These are phyloP conservation scores for Lathyrus sativus DNA, from an alignment of 306 rosid genomes.

Conservation along the genomic window DNA sequence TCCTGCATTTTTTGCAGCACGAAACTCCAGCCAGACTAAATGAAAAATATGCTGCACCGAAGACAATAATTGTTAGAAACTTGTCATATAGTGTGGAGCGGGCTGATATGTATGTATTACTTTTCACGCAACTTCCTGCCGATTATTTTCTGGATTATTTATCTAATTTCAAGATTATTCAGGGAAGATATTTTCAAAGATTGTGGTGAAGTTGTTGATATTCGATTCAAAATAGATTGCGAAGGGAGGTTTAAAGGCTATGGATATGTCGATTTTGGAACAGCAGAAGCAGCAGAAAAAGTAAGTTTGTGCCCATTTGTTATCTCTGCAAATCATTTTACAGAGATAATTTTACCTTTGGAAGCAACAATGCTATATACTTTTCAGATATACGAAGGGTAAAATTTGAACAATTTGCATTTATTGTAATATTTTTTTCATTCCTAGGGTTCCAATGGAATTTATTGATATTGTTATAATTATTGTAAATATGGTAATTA, in stretches of 20 bases:
- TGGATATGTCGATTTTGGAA: constrained; percentile 74
- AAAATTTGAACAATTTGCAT: constrained; percentile 14
- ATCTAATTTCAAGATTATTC: constrained; percentile 26
- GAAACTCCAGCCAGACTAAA: constrained; percentile 47
- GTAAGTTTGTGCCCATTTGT: constrained; percentile 35
- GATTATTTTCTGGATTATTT: constrained; percentile 11
- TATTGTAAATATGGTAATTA: not conserved
- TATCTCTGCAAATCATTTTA: constrained; percentile 1
- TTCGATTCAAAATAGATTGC: constrained; percentile 46
- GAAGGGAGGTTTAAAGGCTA: constrained; percentile 67
- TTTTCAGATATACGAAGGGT: not conserved
- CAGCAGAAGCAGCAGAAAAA: constrained; percentile 56
- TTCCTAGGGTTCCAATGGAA: not conserved
- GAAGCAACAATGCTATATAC: constrained; percentile 4
- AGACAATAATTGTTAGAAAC: constrained; percentile 64
- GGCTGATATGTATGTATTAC: constrained; percentile 63
- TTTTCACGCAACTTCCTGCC: not conserved
- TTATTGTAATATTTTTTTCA: constrained; percentile 3
- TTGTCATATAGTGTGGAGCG: constrained; percentile 50
- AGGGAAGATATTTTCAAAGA: constrained; percentile 65
- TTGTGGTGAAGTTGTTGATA: constrained; percentile 60
- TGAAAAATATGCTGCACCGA: constrained; percentile 39
- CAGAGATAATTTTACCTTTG: not conserved
- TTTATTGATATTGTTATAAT: not conserved
- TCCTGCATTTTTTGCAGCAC: constrained; percentile 48